Percentiles rank a stretch among this genome's conserved stretches.
These are phyloP conservation scores for Rhizophagus clarus DNA, from an alignment of 192 early-diverging fungal species.

Conservation along the genomic window DNA sequence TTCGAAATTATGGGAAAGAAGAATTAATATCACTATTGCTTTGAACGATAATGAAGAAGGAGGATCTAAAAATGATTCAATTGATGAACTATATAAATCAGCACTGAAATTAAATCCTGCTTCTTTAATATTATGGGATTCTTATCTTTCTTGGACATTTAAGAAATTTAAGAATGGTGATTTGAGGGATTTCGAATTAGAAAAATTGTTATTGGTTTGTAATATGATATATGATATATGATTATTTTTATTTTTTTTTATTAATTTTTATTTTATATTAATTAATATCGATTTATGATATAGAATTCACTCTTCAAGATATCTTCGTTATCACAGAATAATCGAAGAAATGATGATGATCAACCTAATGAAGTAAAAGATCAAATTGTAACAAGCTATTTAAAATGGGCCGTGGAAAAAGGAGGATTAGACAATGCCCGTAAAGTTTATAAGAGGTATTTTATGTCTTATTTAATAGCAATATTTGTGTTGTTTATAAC, in stretches of 20 bases:
- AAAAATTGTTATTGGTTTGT: slow-evolving; percentile 21
- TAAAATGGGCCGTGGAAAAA: neutral
- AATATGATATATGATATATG: no score
- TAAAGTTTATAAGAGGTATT: slow-evolving; percentile 19
- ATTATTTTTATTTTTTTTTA: neutral
- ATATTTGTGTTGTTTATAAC: neutral
- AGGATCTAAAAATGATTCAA: neutral
- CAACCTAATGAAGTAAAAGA: slow-evolving; percentile 1
- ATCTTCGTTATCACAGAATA: neutral
- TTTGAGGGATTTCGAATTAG: neutral
- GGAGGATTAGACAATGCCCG: slow-evolving; percentile 7
- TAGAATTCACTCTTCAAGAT: slow-evolving; percentile 14
- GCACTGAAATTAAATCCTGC: slow-evolving; percentile 1
- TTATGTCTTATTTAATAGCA: neutral
- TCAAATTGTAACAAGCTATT: neutral
- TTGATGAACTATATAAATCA: neutral
- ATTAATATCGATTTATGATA: neutral
- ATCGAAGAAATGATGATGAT: neutral
- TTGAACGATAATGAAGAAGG: neutral
- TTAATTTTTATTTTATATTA: neutral
- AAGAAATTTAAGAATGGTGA: neutral
- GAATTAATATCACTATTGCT: neutral
- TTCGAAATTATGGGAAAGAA: slow-evolving; percentile 21
- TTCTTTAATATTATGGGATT: slow-evolving; percentile 9
- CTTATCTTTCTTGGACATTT: slow-evolving; percentile 13